These are phyloP conservation scores for Paecilomyces dactylethromorphus DNA, from an alignment of 2,329 filamentous ascomycete genomes.

Conservation along the genomic window DNA sequence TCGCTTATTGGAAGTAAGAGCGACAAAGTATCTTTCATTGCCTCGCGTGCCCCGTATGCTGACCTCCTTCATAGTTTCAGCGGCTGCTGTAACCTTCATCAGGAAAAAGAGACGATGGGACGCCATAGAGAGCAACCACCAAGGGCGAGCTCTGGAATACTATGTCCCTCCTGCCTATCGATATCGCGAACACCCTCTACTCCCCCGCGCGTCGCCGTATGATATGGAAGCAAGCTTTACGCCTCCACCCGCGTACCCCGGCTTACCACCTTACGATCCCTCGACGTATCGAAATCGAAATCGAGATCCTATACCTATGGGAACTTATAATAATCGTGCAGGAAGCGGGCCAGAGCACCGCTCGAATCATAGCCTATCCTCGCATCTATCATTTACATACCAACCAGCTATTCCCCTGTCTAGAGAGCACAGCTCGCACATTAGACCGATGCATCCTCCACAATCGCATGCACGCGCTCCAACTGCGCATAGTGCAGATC, in stretches of 20 bases:
- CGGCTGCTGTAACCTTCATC: not conserved
- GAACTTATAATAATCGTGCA: not conserved
- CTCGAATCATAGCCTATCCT: not conserved
- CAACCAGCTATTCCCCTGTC: not conserved
- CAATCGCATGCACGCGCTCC: not conserved
- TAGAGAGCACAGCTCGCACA: not conserved
- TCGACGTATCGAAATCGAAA: not conserved
- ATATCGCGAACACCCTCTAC: not conserved
- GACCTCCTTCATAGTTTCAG: conserved; percentile 12
- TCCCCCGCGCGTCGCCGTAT: not conserved
- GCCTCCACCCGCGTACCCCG: not conserved
- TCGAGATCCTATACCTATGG: not conserved
- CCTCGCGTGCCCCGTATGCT: not conserved
- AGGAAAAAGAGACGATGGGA: not conserved
- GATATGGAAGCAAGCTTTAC: not conserved
- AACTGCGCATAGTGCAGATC: not conserved
- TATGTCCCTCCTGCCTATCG: not conserved
- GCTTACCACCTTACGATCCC: not conserved
- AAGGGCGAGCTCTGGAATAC: not conserved
- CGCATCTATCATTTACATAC: not conserved
- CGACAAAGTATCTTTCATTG: not conserved
- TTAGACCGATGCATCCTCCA: not conserved
- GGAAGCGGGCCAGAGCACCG: not conserved
- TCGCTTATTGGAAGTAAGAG: conserved; percentile 18
- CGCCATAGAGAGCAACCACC: not conserved